Evolutionary conservation across 2,329 filamentous ascomycete species (phyloP), one percentile per base, ranked within the genome.

Genomic region (Aspergillus fumigatus): DNA sequence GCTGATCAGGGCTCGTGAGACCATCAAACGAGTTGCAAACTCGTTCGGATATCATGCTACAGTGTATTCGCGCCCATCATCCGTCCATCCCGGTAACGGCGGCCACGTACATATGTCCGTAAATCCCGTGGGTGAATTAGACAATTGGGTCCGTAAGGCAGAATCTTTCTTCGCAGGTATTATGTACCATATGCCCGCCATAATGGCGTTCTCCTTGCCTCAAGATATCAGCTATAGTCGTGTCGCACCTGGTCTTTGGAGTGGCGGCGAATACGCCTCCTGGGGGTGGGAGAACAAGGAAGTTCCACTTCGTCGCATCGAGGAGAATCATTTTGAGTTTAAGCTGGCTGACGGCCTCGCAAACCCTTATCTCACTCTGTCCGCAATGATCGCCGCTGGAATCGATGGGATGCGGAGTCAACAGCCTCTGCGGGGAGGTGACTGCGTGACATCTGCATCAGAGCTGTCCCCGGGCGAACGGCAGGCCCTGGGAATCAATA

Each of bases 201-300:
- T 69, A 8, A 26, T 65, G 40, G 64, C 67, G 10, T 67, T 66
- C 45, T 58, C 60, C 4, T 59, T 68, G 23, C 51, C 66, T 2
- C 60, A 64, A 4, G 62, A 65, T 4, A 51, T 62, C 21, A 66
- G 64, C 48, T 70, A 70, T 48, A 59, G 57, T 17, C 56, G 67
- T 1, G 65, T 68, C 4, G 53, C 50, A 11, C 57, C 63, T 11
- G 64, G 66, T 2, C 59, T 67, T 25, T 68, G 65, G 63, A 64
- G 62, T 40, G 66, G 66, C 23, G 64, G 64, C 27, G 67, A 68
- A 35, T 70, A 64, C 41, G 62, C 65, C 1, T 52, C 51, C 9
- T 69, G 67, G 65, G 63, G 64, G 26, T 65, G 61, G 62, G 61
- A 64, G 41, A 70, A 69, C 50, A 67, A 63, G 21, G 67, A 67